These are phyloP conservation scores for Ascochyta clinopodiicola DNA, from an alignment of 2,329 filamentous ascomycete species.

Conservation along the genomic window DNA sequence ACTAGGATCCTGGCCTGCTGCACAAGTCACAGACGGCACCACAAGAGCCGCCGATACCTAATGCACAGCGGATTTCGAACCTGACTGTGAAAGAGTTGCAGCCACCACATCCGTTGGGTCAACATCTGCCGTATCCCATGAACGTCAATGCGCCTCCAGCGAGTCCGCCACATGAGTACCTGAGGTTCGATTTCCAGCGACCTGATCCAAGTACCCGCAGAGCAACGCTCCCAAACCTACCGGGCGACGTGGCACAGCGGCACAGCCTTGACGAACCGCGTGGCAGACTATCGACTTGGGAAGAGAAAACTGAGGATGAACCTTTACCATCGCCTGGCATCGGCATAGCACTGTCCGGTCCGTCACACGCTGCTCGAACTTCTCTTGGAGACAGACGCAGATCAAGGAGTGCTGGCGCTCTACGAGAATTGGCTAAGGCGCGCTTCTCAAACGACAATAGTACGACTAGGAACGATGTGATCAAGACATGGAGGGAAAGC, in stretches of 20 bases:
- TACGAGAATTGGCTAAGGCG: conserved; percentile 40
- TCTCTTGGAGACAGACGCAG: conserved; percentile 38
- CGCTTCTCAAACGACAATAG: conserved; percentile 28
- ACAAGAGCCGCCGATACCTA: conserved; percentile 20
- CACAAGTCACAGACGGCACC: conserved; percentile 15
- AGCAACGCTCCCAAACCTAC: conserved; percentile 45
- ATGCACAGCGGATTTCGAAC: conserved; percentile 42
- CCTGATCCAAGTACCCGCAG: conserved; percentile 37
- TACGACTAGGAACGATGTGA: conserved; percentile 44
- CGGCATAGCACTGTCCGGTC: conserved; percentile 45
- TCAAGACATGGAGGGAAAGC: conserved; percentile 47
- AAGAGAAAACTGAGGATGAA: conserved; percentile 39
- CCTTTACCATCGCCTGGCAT: conserved; percentile 40
- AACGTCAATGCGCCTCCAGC: conserved; percentile 49
- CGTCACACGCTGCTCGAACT: conserved; percentile 22
- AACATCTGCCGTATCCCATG: conserved; percentile 50
- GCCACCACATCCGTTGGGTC: conserved; percentile 44
- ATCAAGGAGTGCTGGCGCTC: conserved; percentile 48
- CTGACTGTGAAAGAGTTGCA: conserved; percentile 41
- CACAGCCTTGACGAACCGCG: conserved; percentile 37
- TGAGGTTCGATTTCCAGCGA: conserved; percentile 39
- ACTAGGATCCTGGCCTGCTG: conserved; percentile 42
- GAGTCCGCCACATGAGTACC: conserved; percentile 45
- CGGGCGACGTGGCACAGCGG: conserved; percentile 32
- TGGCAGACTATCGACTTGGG: conserved; percentile 33